Evolutionary conservation across 352 stramenopile species (phyloP).

Genomic region (Phytophthora cryptogea): DNA sequence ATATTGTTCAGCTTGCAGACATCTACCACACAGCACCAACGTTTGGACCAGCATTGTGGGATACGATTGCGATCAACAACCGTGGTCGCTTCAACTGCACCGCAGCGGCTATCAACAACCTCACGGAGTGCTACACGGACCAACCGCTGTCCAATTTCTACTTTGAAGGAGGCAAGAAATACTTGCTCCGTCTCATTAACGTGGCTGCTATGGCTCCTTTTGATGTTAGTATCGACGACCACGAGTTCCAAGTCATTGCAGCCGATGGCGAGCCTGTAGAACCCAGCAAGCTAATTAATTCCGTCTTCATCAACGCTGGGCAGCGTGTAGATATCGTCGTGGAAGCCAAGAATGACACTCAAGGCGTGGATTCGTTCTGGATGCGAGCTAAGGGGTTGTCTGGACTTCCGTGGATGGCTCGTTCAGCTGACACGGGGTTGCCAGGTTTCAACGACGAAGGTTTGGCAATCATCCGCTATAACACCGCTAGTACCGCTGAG

Average conservation of each 20-base stretch:
- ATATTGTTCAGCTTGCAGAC: slow-evolving; percentile 29
- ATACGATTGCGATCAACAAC: slow-evolving; percentile 39
- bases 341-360: slow-evolving; percentile 23
- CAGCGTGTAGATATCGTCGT: slow-evolving; percentile 41
- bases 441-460: slow-evolving; percentile 34
- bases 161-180: slow-evolving; percentile 26
- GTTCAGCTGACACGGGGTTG: slow-evolving; percentile 6
- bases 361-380: slow-evolving; percentile 28
- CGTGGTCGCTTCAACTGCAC: slow-evolving; percentile 41
- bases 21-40: slow-evolving; percentile 29
- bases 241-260: slow-evolving; percentile 38
- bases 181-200: slow-evolving; percentile 37
- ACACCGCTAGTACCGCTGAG: slow-evolving; percentile 3
- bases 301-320: slow-evolving; percentile 33
- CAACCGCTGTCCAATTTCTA: slow-evolving; percentile 26
- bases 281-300: slow-evolving; percentile 30
- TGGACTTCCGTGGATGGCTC: slow-evolving; percentile 23
- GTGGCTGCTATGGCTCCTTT: slow-evolving; percentile 34
- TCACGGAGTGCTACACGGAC: slow-evolving; percentile 12
- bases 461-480: slow-evolving; percentile 31
- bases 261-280: slow-evolving; percentile 28
- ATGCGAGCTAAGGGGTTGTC: slow-evolving; percentile 32
- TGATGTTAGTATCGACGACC: slow-evolving; percentile 42
- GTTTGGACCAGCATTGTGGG: slow-evolving; percentile 20
- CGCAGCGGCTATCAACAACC: slow-evolving; percentile 11